phyloP scores from a whole-genome alignment of 176 grass and related monocot genomes.

The Aegilops speltoides region DNA sequence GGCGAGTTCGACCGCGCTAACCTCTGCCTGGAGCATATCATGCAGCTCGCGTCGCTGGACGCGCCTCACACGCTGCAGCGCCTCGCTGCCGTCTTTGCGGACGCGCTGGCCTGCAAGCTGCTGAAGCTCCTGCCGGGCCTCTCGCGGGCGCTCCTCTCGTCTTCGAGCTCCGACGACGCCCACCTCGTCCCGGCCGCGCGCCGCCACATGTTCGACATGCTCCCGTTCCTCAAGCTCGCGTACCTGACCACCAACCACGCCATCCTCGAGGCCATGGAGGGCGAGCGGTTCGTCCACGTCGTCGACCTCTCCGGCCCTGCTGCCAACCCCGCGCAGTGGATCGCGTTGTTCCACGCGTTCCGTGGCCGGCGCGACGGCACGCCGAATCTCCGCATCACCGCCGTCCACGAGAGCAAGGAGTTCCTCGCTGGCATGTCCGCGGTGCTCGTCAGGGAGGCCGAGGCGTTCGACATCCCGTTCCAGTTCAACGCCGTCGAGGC shows the following conservation, averaged over 20 bases:
- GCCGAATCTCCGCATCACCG: constrained; percentile 60
- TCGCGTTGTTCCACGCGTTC: constrained; percentile 64
- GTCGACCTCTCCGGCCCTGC: constrained; percentile 61
- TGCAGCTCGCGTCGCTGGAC: constrained; percentile 46
- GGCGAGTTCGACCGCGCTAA: constrained; percentile 47
- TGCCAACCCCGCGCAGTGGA: constrained; percentile 62
- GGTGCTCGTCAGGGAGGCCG: constrained; percentile 48
- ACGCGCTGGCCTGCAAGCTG: constrained; percentile 59
- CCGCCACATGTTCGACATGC: constrained; percentile 40
- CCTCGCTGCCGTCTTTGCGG: constrained; percentile 63
- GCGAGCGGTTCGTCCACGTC: constrained; percentile 60
- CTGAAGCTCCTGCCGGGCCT: constrained; percentile 18
- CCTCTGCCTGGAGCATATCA: constrained; percentile 49
- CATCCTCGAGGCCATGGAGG: constrained; percentile 67
- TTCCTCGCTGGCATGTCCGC: constrained; percentile 33
- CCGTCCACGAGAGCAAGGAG: constrained; percentile 37
- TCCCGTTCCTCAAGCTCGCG: constrained; percentile 69
- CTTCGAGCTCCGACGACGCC: neutral
- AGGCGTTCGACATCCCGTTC: constrained; percentile 60
- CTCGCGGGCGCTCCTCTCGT: constrained; percentile 29
- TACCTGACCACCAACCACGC: constrained; percentile 74
- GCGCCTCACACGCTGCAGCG: constrained; percentile 54
- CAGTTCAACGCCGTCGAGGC: constrained; percentile 46
- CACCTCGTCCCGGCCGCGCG: constrained; percentile 31
- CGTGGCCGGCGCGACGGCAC: constrained; percentile 39